Evolutionary conservation across 352 stramenopile genomes (phyloP).

Genomic region (Phytophthora parvispora): DNA sequence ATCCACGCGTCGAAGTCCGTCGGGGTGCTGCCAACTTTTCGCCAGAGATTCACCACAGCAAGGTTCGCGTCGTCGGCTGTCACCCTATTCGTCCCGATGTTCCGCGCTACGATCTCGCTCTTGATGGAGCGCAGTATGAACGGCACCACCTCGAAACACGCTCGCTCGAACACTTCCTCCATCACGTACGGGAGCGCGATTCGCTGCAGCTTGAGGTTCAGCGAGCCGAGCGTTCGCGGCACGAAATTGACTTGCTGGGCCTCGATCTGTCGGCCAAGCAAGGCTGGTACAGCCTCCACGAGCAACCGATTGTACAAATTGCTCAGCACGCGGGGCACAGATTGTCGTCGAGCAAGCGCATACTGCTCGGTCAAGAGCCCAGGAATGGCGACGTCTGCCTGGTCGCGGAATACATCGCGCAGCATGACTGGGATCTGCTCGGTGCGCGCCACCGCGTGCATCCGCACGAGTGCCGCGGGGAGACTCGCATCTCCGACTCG

Average conservation of each 20-base stretch:
- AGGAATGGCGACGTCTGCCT: conserved; percentile 64
- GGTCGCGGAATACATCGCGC: conserved; percentile 64
- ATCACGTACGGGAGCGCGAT: conserved; percentile 75
- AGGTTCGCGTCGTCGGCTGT: conserved; percentile 53
- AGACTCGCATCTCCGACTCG: conserved; percentile 59
- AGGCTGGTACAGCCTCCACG: conserved; percentile 59
- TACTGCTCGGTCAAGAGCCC: conserved; percentile 24
- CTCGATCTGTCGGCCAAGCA: conserved; percentile 54
- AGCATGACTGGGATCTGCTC: conserved; percentile 73
- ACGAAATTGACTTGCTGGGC: conserved; percentile 57
- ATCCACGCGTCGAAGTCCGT: conserved; percentile 79
- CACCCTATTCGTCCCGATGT: conserved; percentile 51
- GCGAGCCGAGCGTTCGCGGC: conserved; percentile 52
- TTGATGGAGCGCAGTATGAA: conserved; percentile 73
- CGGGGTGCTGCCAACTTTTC: conserved; percentile 31
- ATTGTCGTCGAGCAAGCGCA: conserved; percentile 38
- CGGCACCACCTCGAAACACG: conserved; percentile 72
- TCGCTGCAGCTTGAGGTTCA: conserved; percentile 50
- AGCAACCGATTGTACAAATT: conserved; percentile 58
- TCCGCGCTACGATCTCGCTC: conserved; percentile 56
- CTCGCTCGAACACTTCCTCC: conserved; percentile 63
- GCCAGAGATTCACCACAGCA: conserved; percentile 65
- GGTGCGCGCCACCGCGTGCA: conserved; percentile 60
- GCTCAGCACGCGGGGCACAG: conserved; percentile 65
- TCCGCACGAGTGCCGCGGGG: conserved; percentile 52